These are phyloP conservation scores for Acanthamoeba quina DNA, from an alignment of 208 protist species.

Conservation along the genomic window DNA sequence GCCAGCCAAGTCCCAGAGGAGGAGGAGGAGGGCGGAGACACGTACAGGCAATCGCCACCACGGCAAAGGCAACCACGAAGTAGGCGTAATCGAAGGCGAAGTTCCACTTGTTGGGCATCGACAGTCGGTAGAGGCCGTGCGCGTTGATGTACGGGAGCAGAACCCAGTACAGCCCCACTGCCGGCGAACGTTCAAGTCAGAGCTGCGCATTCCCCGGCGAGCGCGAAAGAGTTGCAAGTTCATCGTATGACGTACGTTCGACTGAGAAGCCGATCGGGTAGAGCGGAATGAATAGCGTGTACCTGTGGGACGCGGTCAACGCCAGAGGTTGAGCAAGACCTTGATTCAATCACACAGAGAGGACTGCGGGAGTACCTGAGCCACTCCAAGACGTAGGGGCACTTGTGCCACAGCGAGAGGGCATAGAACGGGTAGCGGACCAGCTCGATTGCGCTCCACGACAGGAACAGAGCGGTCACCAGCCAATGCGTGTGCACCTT, in stretches of 20 bases:
- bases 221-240: neutral
- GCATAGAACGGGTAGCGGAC: slow-evolving; percentile 56
- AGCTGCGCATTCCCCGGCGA: neutral
- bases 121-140: neutral
- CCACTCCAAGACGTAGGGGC: slow-evolving; percentile 4
- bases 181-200: too few relatives aligned
- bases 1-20: neutral
- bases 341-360: too few relatives aligned
- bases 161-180: slow-evolving; percentile 21
- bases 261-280: neutral
- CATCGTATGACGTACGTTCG: neutral
- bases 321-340: neutral
- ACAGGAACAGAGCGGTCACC: slow-evolving; percentile 41
- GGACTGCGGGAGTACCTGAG: neutral
- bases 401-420: neutral
- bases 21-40: neutral
- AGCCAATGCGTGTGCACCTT: slow-evolving; percentile 2
- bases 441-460: slow-evolving; percentile 14
- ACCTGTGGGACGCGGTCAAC: neutral
- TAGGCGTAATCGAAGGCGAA: slow-evolving; percentile 45
- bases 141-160: neutral
- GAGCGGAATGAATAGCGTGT: slow-evolving; percentile 28
- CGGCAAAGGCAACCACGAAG: neutral
- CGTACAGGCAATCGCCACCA: slow-evolving; percentile 9
- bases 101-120: slow-evolving; percentile 37